Percentiles rank a stretch among this genome's conserved stretches.
Evolutionary conservation across 2,329 filamentous ascomycete genomes (phyloP).

Genomic region (Phialemonium atrogriseum): DNA sequence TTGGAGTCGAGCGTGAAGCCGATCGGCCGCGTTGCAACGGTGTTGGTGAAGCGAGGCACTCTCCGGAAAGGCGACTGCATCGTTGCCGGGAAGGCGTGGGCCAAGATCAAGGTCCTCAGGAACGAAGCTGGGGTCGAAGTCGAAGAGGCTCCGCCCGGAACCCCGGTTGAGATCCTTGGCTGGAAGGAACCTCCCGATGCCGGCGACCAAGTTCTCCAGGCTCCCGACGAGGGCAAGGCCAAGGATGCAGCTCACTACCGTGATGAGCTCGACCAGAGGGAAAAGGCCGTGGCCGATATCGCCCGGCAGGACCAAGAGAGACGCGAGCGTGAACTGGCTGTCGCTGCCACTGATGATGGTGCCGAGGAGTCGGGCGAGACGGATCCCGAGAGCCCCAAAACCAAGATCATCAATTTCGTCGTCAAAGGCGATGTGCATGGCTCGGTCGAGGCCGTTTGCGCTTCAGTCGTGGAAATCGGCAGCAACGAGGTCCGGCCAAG

Average conservation of each 20-base stretch:
- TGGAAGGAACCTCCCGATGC: slow-evolving; percentile 79
- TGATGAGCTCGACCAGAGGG: slow-evolving; percentile 59
- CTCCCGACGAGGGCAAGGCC: slow-evolving; percentile 67
- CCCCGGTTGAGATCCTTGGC: slow-evolving; percentile 87
- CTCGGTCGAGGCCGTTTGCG: slow-evolving; percentile 82
- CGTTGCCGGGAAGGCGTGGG: slow-evolving; percentile 83
- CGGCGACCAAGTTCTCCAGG: slow-evolving; percentile 81
- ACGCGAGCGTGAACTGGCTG: slow-evolving; percentile 43
- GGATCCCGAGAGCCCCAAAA: slow-evolving; percentile 30
- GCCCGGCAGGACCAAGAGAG: slow-evolving; percentile 61
- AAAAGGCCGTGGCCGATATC: slow-evolving; percentile 72
- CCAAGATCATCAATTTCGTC: slow-evolving; percentile 64
- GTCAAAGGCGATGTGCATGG: slow-evolving; percentile 91
- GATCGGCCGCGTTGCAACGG: slow-evolving; percentile 76
- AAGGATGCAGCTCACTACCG: slow-evolving; percentile 73
- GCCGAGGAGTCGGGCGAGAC: slow-evolving; percentile 25
- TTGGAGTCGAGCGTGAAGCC: slow-evolving; percentile 85
- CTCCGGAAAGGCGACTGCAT: slow-evolving; percentile 72
- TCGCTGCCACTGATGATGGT: slow-evolving; percentile 31
- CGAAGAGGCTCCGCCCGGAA: slow-evolving; percentile 71
- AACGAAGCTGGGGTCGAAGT: slow-evolving; percentile 77
- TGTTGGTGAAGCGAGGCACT: slow-evolving; percentile 83
- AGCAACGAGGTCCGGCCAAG: slow-evolving; percentile 75
- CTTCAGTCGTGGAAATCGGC: slow-evolving; percentile 68
- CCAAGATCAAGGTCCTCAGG: slow-evolving; percentile 71